A percentile compares a stretch with the other conserved stretches of the same genome.
phyloP scores from a whole-genome alignment of 805 yeast species.

The Kazachstania bromeliacearum region DNA sequence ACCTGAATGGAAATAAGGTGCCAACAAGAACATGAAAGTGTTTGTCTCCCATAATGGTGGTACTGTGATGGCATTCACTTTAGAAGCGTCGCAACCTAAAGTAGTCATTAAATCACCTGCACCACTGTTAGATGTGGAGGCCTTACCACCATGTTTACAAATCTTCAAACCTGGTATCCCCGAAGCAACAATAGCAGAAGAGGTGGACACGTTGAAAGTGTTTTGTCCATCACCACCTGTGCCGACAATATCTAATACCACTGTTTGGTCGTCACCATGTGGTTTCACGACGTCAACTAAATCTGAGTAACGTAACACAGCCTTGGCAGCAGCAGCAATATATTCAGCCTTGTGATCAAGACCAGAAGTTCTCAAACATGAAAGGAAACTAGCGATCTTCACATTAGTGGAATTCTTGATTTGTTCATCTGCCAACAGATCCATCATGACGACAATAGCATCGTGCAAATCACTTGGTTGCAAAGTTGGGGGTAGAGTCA shows the following conservation, averaged over 20 bases:
- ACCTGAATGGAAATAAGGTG: slow-evolving; percentile 90
- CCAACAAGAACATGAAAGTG: slow-evolving; percentile 64
- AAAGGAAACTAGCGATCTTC: slow-evolving; percentile 70
- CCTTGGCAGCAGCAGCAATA: slow-evolving; percentile 77
- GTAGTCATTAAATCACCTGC: slow-evolving; percentile 79
- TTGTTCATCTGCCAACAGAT: slow-evolving; percentile 40
- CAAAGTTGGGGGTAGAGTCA: slow-evolving; percentile 51
- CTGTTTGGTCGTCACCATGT: background rate
- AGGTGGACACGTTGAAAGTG: slow-evolving; percentile 92
- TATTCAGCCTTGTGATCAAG: slow-evolving; percentile 73
- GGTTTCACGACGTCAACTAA: slow-evolving; percentile 34
- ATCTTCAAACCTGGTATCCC: slow-evolving; percentile 67
- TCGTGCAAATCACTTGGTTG: slow-evolving; percentile 53
- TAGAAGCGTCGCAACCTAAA: slow-evolving; percentile 74
- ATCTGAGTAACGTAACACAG: slow-evolving; percentile 58
- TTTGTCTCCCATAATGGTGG: slow-evolving; percentile 40
- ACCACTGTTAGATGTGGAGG: slow-evolving; percentile 87
- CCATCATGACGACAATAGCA: slow-evolving; percentile 54
- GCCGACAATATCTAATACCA: slow-evolving; percentile 72
- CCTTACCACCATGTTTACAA: slow-evolving; percentile 96
- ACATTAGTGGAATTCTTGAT: slow-evolving; percentile 29
- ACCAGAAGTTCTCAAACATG: slow-evolving; percentile 63
- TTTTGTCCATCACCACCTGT: slow-evolving; percentile 99
- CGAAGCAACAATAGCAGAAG: slow-evolving; percentile 88
- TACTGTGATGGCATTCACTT: slow-evolving; percentile 57